Conservation (phyloP, 768 basidiomycete genomes). For the Boletus coccyginus region DNA sequence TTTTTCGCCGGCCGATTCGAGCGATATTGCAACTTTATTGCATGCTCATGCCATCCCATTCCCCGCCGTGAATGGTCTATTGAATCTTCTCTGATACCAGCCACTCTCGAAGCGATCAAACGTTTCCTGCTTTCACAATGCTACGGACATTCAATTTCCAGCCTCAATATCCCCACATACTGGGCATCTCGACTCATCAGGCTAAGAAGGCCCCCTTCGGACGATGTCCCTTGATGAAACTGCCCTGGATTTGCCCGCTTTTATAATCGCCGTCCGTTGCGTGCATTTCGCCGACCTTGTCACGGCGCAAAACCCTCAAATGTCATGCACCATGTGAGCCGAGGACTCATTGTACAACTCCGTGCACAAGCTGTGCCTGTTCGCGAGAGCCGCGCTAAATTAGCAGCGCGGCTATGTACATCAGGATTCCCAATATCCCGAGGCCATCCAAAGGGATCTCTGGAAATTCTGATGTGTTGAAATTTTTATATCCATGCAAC, state of each 20-base stretch:
- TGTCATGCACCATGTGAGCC: conserved; percentile 1
- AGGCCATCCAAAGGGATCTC: too few species aligned
- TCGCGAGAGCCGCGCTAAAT: neutral
- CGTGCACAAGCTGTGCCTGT: neutral
- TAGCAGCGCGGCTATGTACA: neutral
- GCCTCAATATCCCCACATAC: neutral
- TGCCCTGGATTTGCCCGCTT: neutral
- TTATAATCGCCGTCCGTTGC: neutral
- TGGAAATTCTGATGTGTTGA: too few species aligned
- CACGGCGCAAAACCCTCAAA: neutral
- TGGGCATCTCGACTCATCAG: too few species aligned
- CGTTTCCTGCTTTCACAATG: too few species aligned
- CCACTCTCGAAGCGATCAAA: neutral
- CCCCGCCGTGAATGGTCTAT: neutral
- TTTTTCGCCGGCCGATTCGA: neutral
- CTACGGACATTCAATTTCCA: neutral
- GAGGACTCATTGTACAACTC: neutral
- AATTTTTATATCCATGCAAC: too few species aligned
- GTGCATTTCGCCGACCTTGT: neutral
- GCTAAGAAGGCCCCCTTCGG: neutral
- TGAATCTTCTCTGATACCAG: neutral
- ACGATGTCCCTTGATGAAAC: neutral
- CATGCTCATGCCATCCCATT: neutral
- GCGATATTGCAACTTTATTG: neutral
- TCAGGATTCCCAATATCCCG: too few species aligned